Base-by-base conservation (phyloP, 805 yeast genomes). In the Barnettozyma vustinii region DNA sequence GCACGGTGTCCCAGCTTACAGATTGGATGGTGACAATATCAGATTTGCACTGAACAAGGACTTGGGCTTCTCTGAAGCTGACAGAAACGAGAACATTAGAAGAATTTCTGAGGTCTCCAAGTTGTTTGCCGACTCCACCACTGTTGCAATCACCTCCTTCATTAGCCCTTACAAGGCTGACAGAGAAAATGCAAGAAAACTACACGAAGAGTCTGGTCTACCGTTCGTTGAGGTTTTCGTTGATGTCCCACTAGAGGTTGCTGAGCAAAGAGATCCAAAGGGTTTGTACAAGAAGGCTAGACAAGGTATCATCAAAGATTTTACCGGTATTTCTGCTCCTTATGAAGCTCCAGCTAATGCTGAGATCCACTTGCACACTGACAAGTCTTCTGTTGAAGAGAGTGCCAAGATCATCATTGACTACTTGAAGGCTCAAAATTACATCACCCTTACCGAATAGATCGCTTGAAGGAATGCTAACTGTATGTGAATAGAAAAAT, bases 201-300 rank as follows among this genome's bases (percentile, higher is more conserved):
- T 91, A 54, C 98, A 91, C 66, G 80, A 77, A 54, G 80, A 81
- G 52, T 80, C 83, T 55, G 77, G 77, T 39, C 72, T 92, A 53
- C 92, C 96, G 47, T 91, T 91, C 61, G 79, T 91, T 48, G 98
- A 91, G 72, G 95, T 92, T 9, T 90, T 72, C 57, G 92, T 91
- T 35, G 96, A 91, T 66, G 97, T 90, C 41, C 97, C 98, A 33
- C 75, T 92, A 45, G 90, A 84, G 61, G 89, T 92, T 53, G 98
- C 97, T 45, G 98, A 92, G 74, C 79, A 88, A 68, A 87, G 98
- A 72, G 98, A 92, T 68, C 98, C 98, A 55, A 92, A 92, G 74
- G 98, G 98, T 12, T 74, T 92, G 57, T 92, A 92, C 75, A 90
- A 90, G 71, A 92, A 92, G 77, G 98, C 98, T 16, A 82, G 97